phyloP scores from a whole-genome alignment of 2,329 filamentous ascomycete genomes.

The Fusarium sp. region DNA sequence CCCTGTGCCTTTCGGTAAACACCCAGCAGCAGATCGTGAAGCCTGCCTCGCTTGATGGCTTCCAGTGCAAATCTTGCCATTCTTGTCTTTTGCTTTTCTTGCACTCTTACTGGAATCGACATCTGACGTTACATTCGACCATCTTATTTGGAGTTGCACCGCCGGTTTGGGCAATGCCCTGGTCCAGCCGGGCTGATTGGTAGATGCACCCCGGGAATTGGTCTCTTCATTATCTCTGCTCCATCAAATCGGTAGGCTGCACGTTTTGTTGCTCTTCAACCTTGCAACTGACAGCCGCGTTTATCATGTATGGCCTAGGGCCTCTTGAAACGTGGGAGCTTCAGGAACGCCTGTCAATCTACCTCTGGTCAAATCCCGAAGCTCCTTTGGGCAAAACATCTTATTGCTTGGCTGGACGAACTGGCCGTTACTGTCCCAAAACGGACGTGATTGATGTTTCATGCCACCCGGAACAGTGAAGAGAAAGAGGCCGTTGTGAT shows the following conservation, averaged over 20 bases:
- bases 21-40: conserved; percentile 23
- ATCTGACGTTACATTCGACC: conserved; percentile 43
- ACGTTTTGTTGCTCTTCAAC: conserved; percentile 43
- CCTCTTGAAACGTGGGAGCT: conserved; percentile 45
- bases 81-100: conserved; percentile 8
- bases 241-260: conserved; percentile 47
- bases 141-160: conserved; percentile 43
- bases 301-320: conserved; percentile 26
- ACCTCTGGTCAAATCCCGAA: conserved; percentile 16
- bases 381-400: conserved; percentile 30
- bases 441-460: conserved; percentile 27
- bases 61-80: conserved; percentile 28
- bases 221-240: conserved; percentile 44
- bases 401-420: conserved; percentile 17
- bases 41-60: conserved; percentile 26
- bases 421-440: conserved; percentile 31
- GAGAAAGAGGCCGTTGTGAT: conserved; percentile 27
- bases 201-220: conserved; percentile 43
- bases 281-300: conserved; percentile 39
- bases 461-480: conserved; percentile 34
- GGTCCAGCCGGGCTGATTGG: conserved; percentile 45
- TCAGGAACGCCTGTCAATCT: conserved; percentile 36
- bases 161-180: conserved; percentile 41
- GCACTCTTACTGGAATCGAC: conserved; percentile 30
- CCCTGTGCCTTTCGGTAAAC: not conserved